Base-by-base conservation (phyloP, 2,329 filamentous ascomycete species). In the Myriosclerotinia duriaeana region DNA sequence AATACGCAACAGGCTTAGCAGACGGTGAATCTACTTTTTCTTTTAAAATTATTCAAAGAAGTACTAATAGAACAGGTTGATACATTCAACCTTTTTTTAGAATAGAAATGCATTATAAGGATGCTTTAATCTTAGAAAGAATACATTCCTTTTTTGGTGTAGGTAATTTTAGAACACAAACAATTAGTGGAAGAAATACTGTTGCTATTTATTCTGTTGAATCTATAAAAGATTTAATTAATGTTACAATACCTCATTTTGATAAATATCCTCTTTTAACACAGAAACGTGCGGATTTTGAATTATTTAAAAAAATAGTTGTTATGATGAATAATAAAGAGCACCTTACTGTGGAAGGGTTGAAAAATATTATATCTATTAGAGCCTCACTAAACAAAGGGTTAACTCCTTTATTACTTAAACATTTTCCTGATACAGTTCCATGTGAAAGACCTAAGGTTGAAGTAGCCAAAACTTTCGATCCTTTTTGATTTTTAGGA, bases 191-290 rank as follows among this genome's bases (percentile, higher is more conserved):
- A n/a, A n/a, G n/a, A n/a, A n/a, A n/a, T n/a, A n/a, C n/a, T n/a
- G n/a, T n/a, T n/a, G 36, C 55, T 14, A 14, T 20, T 59, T 59
- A 59, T 48, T 30, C 15, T 17, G 55, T 59, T 22, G 20, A 44
- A 22, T 59, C 55, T 59, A 9, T 22, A 22, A 9, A 22, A 14
- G 56, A 46, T 46, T n/a, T 60, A 48, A n/a, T 36, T 38, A 60
- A 48, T 12, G n/a, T 60, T 4, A 60, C 48, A 30, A 48, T 60
- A 60, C 40, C 38, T 60, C 56, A 60, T 60, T 60, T 60, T 60
- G 56, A 60, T 36, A 48, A 17, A 26, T 60, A 60, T 34, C 56
- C 56, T 60, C 48, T 60, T 46, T 30, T 60, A 46, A 60, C 38
- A 22, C 42, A 46, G 30, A 60, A 60, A 42, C 14, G 26, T 22